Base-by-base conservation (phyloP, 2,329 filamentous ascomycete genomes). In the Trichophyton rubrum region DNA sequence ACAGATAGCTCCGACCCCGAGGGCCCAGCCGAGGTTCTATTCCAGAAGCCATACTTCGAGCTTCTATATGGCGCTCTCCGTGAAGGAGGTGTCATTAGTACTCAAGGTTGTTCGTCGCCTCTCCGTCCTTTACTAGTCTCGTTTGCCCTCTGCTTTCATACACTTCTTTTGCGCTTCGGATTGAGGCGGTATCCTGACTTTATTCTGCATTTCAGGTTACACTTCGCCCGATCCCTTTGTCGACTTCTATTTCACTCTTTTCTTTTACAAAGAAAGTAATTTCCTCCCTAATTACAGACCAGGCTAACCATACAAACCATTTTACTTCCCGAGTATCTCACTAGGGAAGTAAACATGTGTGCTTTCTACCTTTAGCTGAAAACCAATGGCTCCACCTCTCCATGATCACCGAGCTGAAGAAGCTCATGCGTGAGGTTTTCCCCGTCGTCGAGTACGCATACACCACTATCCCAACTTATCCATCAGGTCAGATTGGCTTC, bases 21-120 rank as follows among this genome's bases (percentile, higher is more conserved):
- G 75, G 93, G 93, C 66, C 93, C 93, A 35, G 93, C 93, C 68
- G 91, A 97, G 84, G 87, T 84, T 70, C 84, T 99, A 66, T 99
- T 99, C 87, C 85, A 97, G 84, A 96, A 96, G 83, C 87, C 90
- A 64, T 99, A 99, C 84, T 99, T 97, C 78, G 82, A 96, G 82
- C 86, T 99, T 68, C 84, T 99, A 64, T 82, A 87, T 75, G 88
- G 86, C 72, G 93, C 93, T 70, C 85, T 97, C 69, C 86, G 89
- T 68, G 90, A 96, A 71, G 92, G 91, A 78, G 93, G 93, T 80
- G 90, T 99, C 73, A 97, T 99, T 79, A 92, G 90, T 78, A 99
- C 93, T 74, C 93, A 99, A 96, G 93, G 93, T 99, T 95, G 90
- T 95, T 90, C 84, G 90, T 89, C 82, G 85, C 86, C 85, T 83